These are phyloP conservation scores for Talaromyces wortmannii DNA, from an alignment of 495 filamentous ascomycete genomes.

Conservation along the genomic window DNA sequence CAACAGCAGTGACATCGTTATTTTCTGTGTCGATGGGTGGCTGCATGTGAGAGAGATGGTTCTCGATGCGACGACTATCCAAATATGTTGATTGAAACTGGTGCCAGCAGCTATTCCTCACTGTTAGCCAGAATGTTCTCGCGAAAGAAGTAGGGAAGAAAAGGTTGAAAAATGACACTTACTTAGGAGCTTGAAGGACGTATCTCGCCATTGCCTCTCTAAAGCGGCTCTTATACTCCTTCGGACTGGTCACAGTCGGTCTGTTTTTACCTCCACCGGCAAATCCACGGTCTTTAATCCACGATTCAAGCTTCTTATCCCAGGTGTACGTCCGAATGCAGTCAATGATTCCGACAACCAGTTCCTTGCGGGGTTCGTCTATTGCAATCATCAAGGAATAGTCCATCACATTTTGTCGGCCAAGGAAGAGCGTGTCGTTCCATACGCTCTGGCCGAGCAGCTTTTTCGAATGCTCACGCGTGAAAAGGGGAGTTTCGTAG, in stretches of 20 bases:
- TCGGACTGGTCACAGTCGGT: slow-evolving; percentile 93
- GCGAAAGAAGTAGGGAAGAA: background rate
- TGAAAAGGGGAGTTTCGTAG: slow-evolving; percentile 92
- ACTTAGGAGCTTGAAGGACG: slow-evolving; percentile 67
- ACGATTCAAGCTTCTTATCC: slow-evolving; percentile 98
- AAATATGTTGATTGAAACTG: slow-evolving; percentile 53
- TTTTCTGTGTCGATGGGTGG: slow-evolving; percentile 16
- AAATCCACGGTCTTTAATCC: slow-evolving; percentile 95
- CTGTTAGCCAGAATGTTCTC: background rate
- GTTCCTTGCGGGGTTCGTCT: slow-evolving; percentile 79
- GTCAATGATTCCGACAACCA: slow-evolving; percentile 96
- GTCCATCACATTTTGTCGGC: slow-evolving; percentile 95
- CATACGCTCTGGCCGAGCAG: slow-evolving; percentile 76
- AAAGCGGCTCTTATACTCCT: slow-evolving; percentile 95
- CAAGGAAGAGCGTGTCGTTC: slow-evolving; percentile 95
- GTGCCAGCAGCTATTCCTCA: slow-evolving; percentile 55
- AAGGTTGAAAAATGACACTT: slow-evolving; percentile 5
- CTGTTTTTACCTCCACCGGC: slow-evolving; percentile 78
- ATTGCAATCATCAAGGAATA: slow-evolving; percentile 98
- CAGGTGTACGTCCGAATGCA: slow-evolving; percentile 98
- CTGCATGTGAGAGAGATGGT: slow-evolving; percentile 13
- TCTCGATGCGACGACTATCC: slow-evolving; percentile 32
- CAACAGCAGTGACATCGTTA: slow-evolving; percentile 12
- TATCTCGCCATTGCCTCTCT: slow-evolving; percentile 95
- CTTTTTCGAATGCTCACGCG: slow-evolving; percentile 87